These are phyloP conservation scores for Penicillium sp. DNA, from an alignment of 2,329 filamentous ascomycete genomes.

Conservation along the genomic window DNA sequence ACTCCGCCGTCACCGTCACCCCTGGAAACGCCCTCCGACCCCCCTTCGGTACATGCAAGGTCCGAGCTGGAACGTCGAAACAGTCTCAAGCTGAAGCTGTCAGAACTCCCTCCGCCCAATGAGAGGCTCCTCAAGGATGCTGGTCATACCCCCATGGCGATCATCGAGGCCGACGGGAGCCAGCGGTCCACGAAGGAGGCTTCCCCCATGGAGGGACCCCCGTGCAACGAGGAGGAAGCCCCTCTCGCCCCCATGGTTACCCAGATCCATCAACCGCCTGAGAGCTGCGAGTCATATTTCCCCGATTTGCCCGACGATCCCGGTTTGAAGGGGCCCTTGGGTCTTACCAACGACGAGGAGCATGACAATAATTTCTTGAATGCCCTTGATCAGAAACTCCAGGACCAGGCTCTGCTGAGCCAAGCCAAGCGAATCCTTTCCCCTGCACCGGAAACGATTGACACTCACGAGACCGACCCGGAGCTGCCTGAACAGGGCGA, in stretches of 20 bases:
- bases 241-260: constrained; percentile 35
- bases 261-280: constrained; percentile 34
- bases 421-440: constrained; percentile 29
- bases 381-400: constrained; percentile 44
- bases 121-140: constrained; percentile 42
- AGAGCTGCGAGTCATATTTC: constrained; percentile 43
- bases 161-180: constrained; percentile 37
- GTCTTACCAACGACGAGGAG: constrained; percentile 42
- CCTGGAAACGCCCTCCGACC: constrained; percentile 25
- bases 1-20: constrained; percentile 40
- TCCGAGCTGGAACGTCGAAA: constrained; percentile 27
- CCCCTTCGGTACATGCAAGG: constrained; percentile 25
- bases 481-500: constrained; percentile 26
- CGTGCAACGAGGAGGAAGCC: constrained; percentile 25
- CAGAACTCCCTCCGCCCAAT: constrained; percentile 38
- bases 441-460: constrained; percentile 22
- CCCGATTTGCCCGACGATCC: constrained; percentile 43
- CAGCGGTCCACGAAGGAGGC: constrained; percentile 19
- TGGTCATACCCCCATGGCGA: constrained; percentile 46
- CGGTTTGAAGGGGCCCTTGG: constrained; percentile 44
- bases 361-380: constrained; percentile 42
- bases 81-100: constrained; percentile 36
- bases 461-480: constrained; percentile 24
- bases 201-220: constrained; percentile 21
- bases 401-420: constrained; percentile 31